Evolutionary conservation across 345 rosid genomes (phyloP), one percentile per base, ranked within the genome.

Genomic region (Diplotaxis tenuifolia): DNA sequence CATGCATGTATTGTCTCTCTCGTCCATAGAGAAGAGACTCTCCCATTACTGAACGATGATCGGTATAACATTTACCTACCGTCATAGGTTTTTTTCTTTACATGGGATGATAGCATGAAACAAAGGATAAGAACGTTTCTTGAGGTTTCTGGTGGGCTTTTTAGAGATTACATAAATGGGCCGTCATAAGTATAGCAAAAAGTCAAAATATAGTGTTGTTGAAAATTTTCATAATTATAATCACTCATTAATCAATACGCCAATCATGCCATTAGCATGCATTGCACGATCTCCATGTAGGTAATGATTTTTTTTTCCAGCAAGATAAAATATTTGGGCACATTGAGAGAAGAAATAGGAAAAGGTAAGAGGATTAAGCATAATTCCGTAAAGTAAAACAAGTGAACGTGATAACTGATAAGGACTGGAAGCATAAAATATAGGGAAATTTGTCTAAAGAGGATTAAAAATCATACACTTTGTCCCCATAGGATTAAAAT

Each of bases 261-360:
- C 62, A 20, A 53, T 19, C 56, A 52, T 20, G 25, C 1, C 28
- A 58, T 15, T n/a, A 22, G 1, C 55, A 62, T 72, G 63, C 55
- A 52, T 18, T 71, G 70, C 76, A 72, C 70, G 56, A 63, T 72
- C 76, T 62, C 52, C 53, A 52, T 45, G 3, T 32, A 10, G 0
- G 11, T 16, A 54, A 62, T 29, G n/a, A n/a, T n/a, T n/a, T n/a
- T n/a, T n/a, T n/a, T n/a, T n/a, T n/a, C n/a, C n/a, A n/a, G n/a
- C n/a, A 15, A 27, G 7, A 14, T 12, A 3, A 68, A 29, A 20
- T 25, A 25, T n/a, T n/a, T n/a, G 0, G 10, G 50, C 7, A 25
- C 40, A 25, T 53, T 9, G 32, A 49, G 15, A 34, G 3, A 72
- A 23, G 3, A 72, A 23, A 62, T 36, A 6, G 7, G 22, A 72